A percentile compares a stretch with the other conserved stretches of the same genome.
Evolutionary conservation across 2,329 filamentous ascomycete genomes (phyloP).

Genomic region (Phoma herbarum): DNA sequence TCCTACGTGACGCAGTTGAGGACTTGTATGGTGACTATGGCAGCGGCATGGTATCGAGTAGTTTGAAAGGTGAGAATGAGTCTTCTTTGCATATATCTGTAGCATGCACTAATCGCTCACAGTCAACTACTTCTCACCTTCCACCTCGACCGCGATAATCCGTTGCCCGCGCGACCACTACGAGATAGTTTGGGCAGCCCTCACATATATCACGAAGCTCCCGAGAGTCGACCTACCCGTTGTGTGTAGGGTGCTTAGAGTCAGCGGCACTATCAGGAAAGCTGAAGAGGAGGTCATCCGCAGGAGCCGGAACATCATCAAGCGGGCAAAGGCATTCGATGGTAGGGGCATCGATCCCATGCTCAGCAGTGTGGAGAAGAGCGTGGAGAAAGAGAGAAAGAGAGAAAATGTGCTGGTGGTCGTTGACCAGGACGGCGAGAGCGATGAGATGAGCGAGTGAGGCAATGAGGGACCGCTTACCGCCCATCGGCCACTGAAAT

Average conservation of each 20-base stretch:
- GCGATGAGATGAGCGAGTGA: constrained; percentile 37
- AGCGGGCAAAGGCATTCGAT: constrained; percentile 66
- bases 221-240: constrained; percentile 72
- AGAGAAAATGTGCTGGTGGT: constrained; percentile 17
- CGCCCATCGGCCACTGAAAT: background rate
- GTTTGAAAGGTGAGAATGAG: constrained; percentile 71
- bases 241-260: constrained; percentile 83
- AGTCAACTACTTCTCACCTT: constrained; percentile 92
- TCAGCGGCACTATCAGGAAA: constrained; percentile 93
- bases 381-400: constrained; percentile 16
- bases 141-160: constrained; percentile 95
- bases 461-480: background rate
- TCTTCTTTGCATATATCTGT: background rate
- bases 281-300: constrained; percentile 88
- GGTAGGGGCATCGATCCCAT: constrained; percentile 16
- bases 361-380: constrained; percentile 16
- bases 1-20: constrained; percentile 60
- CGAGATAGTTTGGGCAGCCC: constrained; percentile 86
- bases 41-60: constrained; percentile 74
- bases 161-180: constrained; percentile 84
- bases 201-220: constrained; percentile 80
- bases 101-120: constrained; percentile 4
- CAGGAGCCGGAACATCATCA: constrained; percentile 75
- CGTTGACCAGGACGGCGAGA: constrained; percentile 27
- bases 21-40: constrained; percentile 79